A percentile compares a stretch with the other conserved stretches of the same genome.
phyloP scores from a whole-genome alignment of 768 basidiomycete genomes.

The Xerocomellus amylosporus region DNA sequence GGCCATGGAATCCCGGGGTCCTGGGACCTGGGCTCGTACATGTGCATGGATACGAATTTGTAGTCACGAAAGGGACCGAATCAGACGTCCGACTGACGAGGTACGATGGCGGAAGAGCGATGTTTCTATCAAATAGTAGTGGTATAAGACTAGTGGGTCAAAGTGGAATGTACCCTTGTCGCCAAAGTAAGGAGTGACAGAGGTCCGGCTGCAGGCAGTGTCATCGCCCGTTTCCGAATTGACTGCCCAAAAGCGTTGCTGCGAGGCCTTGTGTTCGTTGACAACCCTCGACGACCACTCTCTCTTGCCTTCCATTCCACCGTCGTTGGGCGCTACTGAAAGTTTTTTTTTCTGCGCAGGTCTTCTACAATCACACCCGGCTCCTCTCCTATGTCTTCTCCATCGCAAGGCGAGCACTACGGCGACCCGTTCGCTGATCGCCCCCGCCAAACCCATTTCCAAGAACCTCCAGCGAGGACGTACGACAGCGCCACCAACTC shows the following conservation, averaged over 20 bases:
- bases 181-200: conserved; percentile 22
- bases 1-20: conserved; percentile 2
- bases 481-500: conserved; percentile 39
- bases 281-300: conserved; percentile 20
- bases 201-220: conserved; percentile 30
- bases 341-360: conserved; percentile 9
- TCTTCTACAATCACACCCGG: background rate
- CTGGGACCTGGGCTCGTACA: background rate
- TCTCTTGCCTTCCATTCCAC: conserved; percentile 6
- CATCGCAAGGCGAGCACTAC: conserved; percentile 35
- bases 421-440: conserved; percentile 75
- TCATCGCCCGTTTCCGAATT: conserved; percentile 31
- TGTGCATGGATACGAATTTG: conserved; percentile 3
- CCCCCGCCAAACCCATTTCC: conserved; percentile 54
- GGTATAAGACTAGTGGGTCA: background rate
- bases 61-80: background rate
- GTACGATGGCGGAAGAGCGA: too few species aligned
- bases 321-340: conserved; percentile 11
- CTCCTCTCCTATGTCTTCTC: conserved; percentile 25
- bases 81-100: background rate
- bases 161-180: background rate
- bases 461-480: conserved; percentile 52
- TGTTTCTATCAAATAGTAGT: background rate
- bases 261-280: conserved; percentile 16
- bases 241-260: conserved; percentile 26